These are phyloP conservation scores for Fonsecaea multimorphosa DNA, from an alignment of 2,329 filamentous ascomycete genomes.

Conservation along the genomic window DNA sequence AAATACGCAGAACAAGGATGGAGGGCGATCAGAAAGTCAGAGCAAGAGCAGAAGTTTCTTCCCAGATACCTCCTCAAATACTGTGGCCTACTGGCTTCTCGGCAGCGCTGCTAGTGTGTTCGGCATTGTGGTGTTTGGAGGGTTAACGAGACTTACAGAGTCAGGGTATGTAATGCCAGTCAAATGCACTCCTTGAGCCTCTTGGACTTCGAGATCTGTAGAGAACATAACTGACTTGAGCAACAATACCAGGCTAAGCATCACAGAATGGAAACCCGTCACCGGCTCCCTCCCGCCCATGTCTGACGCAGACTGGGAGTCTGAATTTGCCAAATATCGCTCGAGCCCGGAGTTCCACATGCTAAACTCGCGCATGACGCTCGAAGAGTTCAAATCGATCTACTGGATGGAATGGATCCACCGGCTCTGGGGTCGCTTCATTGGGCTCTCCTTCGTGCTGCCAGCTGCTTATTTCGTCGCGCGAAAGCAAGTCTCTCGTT, in stretches of 20 bases:
- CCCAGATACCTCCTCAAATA: slow-evolving; percentile 71
- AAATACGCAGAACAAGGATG: background rate
- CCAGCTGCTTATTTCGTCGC: slow-evolving; percentile 89
- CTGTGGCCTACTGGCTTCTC: slow-evolving; percentile 89
- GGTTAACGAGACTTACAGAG: slow-evolving; percentile 90
- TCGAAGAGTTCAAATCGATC: slow-evolving; percentile 96
- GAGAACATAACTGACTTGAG: slow-evolving; percentile 10
- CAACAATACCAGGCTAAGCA: slow-evolving; percentile 73
- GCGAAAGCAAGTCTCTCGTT: slow-evolving; percentile 74
- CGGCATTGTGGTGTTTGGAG: slow-evolving; percentile 94
- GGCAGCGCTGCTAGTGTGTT: slow-evolving; percentile 93
- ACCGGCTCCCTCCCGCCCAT: slow-evolving; percentile 88
- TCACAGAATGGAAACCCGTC: slow-evolving; percentile 98
- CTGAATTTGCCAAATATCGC: slow-evolving; percentile 90
- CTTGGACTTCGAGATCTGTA: background rate
- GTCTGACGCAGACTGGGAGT: slow-evolving; percentile 81
- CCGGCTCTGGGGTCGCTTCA: slow-evolving; percentile 88
- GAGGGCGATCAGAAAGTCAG: slow-evolving; percentile 3
- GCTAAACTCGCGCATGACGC: slow-evolving; percentile 89
- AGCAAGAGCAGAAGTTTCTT: slow-evolving; percentile 40
- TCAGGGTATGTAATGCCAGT: slow-evolving; percentile 69
- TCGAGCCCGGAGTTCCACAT: slow-evolving; percentile 90
- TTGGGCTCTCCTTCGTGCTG: slow-evolving; percentile 86
- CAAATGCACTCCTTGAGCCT: background rate
- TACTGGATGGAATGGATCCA: slow-evolving; percentile 99